phyloP scores from a whole-genome alignment of 768 basidiomycete species.

The Rhizopogon vinicolor region DNA sequence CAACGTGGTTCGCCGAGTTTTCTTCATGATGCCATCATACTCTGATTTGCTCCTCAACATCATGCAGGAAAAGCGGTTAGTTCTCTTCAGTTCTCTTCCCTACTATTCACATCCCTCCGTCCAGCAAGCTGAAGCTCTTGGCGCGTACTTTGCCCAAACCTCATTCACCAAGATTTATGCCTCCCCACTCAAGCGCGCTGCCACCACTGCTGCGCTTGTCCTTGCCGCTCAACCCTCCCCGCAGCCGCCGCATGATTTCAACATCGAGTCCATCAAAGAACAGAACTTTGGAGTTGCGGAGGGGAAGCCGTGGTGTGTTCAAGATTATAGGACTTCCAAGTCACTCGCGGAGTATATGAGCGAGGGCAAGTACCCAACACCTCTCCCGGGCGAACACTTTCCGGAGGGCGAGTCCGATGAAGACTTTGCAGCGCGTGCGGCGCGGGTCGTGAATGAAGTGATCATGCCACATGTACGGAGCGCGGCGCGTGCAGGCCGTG shows the following conservation, averaged over 20 bases:
- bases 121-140: constrained; percentile 68
- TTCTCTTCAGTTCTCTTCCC: background rate
- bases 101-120: background rate
- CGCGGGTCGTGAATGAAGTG: constrained; percentile 44
- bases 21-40: background rate
- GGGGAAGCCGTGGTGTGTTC: constrained; percentile 45
- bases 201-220: constrained; percentile 56
- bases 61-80: constrained; percentile 53
- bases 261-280: constrained; percentile 51
- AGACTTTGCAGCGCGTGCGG: constrained; percentile 57
- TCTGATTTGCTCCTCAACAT: constrained; percentile 2
- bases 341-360: constrained; percentile 44
- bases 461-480: constrained; percentile 47
- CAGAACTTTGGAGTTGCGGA: constrained; percentile 70
- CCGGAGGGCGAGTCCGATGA: constrained; percentile 70
- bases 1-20: constrained; percentile 56
- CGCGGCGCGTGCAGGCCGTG: constrained; percentile 32
- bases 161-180: constrained; percentile 55
- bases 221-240: constrained; percentile 42
- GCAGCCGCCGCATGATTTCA: constrained; percentile 36
- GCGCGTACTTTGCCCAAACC: constrained; percentile 41
- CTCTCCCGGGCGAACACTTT: constrained; percentile 44
- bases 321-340: constrained; percentile 11
- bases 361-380: constrained; percentile 47
- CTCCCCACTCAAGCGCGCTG: constrained; percentile 63